Evolutionary conservation across 2,329 filamentous ascomycete genomes (phyloP), one percentile per base, ranked within the genome.

Genomic region (Fusarium praegraminearum): DNA sequence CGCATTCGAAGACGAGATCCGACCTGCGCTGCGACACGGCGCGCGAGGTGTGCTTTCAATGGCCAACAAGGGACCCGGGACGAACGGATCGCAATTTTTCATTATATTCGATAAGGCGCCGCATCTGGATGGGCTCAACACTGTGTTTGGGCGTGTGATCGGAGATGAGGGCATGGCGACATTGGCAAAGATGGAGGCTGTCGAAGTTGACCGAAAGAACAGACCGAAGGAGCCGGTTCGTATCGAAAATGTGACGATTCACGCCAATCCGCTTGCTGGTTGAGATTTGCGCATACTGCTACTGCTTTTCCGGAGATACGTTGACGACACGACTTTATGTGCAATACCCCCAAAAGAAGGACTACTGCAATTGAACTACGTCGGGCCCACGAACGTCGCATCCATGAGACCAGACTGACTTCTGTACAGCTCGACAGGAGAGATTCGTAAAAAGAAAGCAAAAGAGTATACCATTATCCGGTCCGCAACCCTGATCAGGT

Each of bases 71-170:
- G 91, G 91, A 0, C 89, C 90, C 3, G 86, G 85, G 26, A 92
- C 90, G 43, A 94, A 94, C 76, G 91, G 90, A 18, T 91, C 88
- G 50, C 93, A 97, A 78, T 97, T 96, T 81, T 97, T 94, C 78
- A 84, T 96, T 65, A 89, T 90, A 2, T 91, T 94, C 73, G 91
- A 91, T 63, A 89, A 91, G 70, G 91, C 93, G 28, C 87, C 91
- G 38, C 93, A 96, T 80, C 83, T 97, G 43, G 93, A 96, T 78
- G 93, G 92, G 7, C 87, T 93, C 77, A 96, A 96, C 77, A 94
- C 93, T 0, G 90, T 95, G 3, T 95, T 97, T 80, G 93, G 92
- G 13, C 90, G 90, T 78, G 83, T 95, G 35, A 83, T 91, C 58
- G 89, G 87, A 38, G 89, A 91, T 72, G 88, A 89, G 45, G 85